phyloP scores from a whole-genome alignment of 768 basidiomycete species.

The Guyanaporus albipodus region DNA sequence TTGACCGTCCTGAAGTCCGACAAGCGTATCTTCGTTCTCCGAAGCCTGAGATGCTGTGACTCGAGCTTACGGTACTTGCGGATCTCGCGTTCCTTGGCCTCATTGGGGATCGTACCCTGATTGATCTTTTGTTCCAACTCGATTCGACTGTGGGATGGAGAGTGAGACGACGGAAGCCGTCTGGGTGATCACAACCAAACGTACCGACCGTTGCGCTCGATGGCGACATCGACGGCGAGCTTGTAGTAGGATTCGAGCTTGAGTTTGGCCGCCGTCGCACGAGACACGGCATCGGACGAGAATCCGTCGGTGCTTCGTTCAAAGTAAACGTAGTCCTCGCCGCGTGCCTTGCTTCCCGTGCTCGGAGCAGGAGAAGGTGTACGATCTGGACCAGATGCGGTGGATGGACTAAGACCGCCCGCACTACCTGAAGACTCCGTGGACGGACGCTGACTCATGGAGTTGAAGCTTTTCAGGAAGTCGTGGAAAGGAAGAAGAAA shows the following conservation, averaged over 20 bases:
- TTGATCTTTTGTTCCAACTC: slow-evolving; percentile 83
- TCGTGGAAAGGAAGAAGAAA: slow-evolving; percentile 1
- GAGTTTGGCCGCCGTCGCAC: slow-evolving; percentile 89
- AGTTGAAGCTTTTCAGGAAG: slow-evolving; percentile 7
- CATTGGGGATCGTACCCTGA: slow-evolving; percentile 67
- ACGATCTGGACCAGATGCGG: slow-evolving; percentile 23
- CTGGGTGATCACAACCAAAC: slow-evolving; percentile 9
- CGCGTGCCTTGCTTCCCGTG: slow-evolving; percentile 28
- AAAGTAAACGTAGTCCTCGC: slow-evolving; percentile 86
- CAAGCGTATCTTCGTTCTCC: slow-evolving; percentile 89
- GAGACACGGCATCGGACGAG: slow-evolving; percentile 82
- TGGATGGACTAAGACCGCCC: slow-evolving; percentile 14
- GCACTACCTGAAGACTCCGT: slow-evolving; percentile 23
- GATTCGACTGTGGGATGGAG: slow-evolving; percentile 56
- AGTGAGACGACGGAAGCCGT: slow-evolving; percentile 2
- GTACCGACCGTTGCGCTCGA: slow-evolving; percentile 91
- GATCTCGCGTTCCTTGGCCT: slow-evolving; percentile 87
- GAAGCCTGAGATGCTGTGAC: slow-evolving; percentile 84
- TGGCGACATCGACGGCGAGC: slow-evolving; percentile 94
- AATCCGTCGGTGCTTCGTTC: slow-evolving; percentile 80
- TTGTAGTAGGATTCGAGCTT: slow-evolving; percentile 99
- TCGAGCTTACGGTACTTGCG: slow-evolving; percentile 83
- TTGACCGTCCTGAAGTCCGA: slow-evolving; percentile 95
- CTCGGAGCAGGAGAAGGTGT: slow-evolving; percentile 30
- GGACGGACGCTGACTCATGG: slow-evolving; percentile 32